A percentile compares a stretch with the other conserved stretches of the same genome.
phyloP scores from a whole-genome alignment of 768 basidiomycete species.

The Leucogyrophana mollusca region DNA sequence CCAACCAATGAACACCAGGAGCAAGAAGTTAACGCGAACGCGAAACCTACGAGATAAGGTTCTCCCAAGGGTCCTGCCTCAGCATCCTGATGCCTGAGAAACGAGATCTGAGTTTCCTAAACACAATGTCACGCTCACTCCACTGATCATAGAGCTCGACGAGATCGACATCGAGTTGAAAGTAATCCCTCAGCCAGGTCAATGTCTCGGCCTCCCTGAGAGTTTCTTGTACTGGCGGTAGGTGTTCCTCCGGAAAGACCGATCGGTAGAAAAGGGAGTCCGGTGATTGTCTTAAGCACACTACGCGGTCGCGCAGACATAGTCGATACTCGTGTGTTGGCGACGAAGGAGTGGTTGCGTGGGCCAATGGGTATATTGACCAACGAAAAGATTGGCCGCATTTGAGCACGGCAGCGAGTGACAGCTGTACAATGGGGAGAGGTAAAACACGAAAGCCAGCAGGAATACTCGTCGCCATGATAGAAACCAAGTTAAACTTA shows the following conservation, averaged over 20 bases:
- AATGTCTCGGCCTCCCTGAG: conserved; percentile 63
- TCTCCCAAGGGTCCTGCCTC: conserved; percentile 95
- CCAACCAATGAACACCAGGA: not conserved
- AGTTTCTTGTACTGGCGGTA: conserved; percentile 29
- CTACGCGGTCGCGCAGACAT: conserved; percentile 77
- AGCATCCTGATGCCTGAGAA: conserved; percentile 85
- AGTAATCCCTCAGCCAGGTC: conserved; percentile 80
- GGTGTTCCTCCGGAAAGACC: conserved; percentile 50
- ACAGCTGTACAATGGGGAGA: conserved; percentile 65
- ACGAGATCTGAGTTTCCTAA: conserved; percentile 57
- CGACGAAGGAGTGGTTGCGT: conserved; percentile 10
- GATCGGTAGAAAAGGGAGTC: conserved; percentile 71
- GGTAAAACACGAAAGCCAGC: conserved; percentile 58
- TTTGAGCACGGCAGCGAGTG: conserved; percentile 73
- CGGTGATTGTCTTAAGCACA: conserved; percentile 74
- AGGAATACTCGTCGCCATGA: conserved; percentile 10
- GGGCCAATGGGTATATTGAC: conserved; percentile 48
- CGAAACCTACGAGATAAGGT: conserved; percentile 79
- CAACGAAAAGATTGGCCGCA: conserved; percentile 90
- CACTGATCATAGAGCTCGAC: conserved; percentile 71
- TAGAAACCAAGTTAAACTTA: too few relatives aligned
- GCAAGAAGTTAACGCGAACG: not conserved
- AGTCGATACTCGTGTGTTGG: conserved; percentile 71
- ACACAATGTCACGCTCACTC: conserved; percentile 72
- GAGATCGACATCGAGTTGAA: conserved; percentile 81